These are phyloP conservation scores for Jatropha curcas DNA, from an alignment of 345 rosid species.

Conservation along the genomic window DNA sequence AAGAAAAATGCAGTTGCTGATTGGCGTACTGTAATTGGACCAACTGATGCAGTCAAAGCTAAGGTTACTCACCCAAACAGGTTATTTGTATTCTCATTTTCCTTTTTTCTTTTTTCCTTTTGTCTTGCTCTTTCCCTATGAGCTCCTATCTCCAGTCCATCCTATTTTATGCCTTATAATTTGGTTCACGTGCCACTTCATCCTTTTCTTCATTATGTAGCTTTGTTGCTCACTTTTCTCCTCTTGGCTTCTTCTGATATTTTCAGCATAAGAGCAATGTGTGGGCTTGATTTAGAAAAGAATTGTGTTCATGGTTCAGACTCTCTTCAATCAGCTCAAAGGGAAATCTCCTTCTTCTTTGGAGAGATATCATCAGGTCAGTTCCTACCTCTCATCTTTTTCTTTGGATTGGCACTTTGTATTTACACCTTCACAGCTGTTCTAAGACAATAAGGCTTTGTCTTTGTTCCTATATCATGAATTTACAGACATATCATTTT, in stretches of 20 bases:
- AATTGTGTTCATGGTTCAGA: slow-evolving; percentile 90
- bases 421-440: not conserved
- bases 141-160: not conserved
- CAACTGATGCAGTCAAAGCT: slow-evolving; percentile 74
- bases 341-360: slow-evolving; percentile 83
- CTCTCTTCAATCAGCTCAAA: slow-evolving; percentile 66
- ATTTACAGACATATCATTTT: not conserved
- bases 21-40: slow-evolving; percentile 85
- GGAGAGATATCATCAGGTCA: slow-evolving; percentile 47
- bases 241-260: slow-evolving; percentile 10
- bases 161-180: not conserved
- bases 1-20: slow-evolving; percentile 71
- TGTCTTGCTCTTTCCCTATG: slow-evolving; percentile 2
- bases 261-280: slow-evolving; percentile 75
- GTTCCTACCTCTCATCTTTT: slow-evolving; percentile 10
- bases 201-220: not conserved
- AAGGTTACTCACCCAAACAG: slow-evolving; percentile 55
- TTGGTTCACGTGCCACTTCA: not conserved
- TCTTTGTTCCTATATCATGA: not conserved
- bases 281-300: slow-evolving; percentile 60
- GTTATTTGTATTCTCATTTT: not conserved
- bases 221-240: not conserved
- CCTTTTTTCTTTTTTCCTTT: too few relatives aligned
- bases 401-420: not conserved
- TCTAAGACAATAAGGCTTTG: not conserved